Evolutionary conservation across 495 filamentous ascomycete species (phyloP), one percentile per base, ranked within the genome.

Genomic region (Annulohypoxylon maeteangense): DNA sequence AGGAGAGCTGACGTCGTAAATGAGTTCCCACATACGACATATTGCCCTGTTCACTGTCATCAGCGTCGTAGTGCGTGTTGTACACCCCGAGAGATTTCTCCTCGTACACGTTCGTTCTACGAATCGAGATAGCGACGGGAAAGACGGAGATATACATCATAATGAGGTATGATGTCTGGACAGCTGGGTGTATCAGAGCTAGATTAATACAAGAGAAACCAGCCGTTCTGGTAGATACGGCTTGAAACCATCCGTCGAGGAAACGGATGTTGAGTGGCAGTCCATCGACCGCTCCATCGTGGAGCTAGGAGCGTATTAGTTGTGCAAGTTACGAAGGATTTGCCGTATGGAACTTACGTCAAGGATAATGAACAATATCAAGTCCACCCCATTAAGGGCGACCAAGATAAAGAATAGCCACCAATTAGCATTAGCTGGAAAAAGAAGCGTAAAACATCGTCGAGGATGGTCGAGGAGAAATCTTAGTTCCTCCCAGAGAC

Each of bases 61-160:
- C 85, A 31, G 11, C 40, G 16, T 78, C 75, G 8, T 65, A 16
- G 4, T 16, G 38, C 7, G 32, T 12, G 47, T 74, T 79, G 74
- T 92, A 98, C 20, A 98, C 87, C 1, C 95, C 95, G 8, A 98
- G 87, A 59, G 92, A 94, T 73, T 91, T 91, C 77, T 98, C 95
- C 79, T 98, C 95, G 83, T 98, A 98, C 8, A 97, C 94, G 78
- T 98, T 98, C 36, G 95, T 98, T 56, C 92, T 87, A 63, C 95
- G 91, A 73, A 98, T 89, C 27, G 91, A 95, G 63, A 98, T 97
- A 68, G 95, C 95, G 72, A 98, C 95, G 25, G 95, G 95, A 73
- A 97, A 93, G 42, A 97, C 92, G 50, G 95, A 97, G 68, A 98
- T 98, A 78, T 98, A 98, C 95, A 98, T 98, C 95, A 98, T 98